Evolutionary conservation across 495 filamentous ascomycete genomes (phyloP).

Genomic region (Penicillium cosmopolitanum): DNA sequence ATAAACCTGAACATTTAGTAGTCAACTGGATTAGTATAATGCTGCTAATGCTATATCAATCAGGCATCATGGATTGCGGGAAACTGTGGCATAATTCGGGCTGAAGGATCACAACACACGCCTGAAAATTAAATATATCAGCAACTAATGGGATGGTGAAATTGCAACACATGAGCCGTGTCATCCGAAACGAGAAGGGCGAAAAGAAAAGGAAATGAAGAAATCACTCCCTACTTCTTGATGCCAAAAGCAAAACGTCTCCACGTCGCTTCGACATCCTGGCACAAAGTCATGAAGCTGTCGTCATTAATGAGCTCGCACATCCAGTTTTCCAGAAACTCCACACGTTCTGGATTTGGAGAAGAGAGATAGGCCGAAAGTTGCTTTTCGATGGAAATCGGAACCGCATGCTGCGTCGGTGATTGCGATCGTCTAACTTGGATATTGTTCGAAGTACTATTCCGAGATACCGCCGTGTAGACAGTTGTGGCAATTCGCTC

Average conservation of each 20-base stretch:
- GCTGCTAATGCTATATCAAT: too few species aligned
- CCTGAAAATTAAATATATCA: too few species aligned
- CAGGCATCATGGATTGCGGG: too few species aligned
- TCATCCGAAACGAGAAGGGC: not conserved
- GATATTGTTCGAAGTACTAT: not conserved
- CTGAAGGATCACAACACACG: too few species aligned
- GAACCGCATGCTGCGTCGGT: conserved; percentile 10
- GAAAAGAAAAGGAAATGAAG: not conserved
- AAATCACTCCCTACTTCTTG: conserved; percentile 11
- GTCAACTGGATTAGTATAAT: too few species aligned
- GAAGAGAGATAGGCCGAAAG: conserved; percentile 35
- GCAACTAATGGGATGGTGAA: not conserved
- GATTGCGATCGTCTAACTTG: conserved; percentile 7
- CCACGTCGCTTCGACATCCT: conserved; percentile 51
- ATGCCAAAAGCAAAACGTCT: conserved; percentile 46
- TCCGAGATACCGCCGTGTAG: not conserved
- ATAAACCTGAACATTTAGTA: too few species aligned
- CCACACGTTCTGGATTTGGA: conserved; percentile 39
- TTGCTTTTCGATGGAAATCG: conserved; percentile 28
- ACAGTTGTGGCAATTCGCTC: not conserved
- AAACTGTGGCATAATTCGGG: too few species aligned
- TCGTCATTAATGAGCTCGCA: conserved; percentile 49
- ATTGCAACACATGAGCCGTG: not conserved
- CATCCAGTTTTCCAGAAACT: conserved; percentile 47
- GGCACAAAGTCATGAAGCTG: conserved; percentile 44